Percentiles rank a stretch among this genome's conserved stretches.
phyloP scores from a whole-genome alignment of 1,284 basidiomycete species.

The Xanthoconium separans region DNA sequence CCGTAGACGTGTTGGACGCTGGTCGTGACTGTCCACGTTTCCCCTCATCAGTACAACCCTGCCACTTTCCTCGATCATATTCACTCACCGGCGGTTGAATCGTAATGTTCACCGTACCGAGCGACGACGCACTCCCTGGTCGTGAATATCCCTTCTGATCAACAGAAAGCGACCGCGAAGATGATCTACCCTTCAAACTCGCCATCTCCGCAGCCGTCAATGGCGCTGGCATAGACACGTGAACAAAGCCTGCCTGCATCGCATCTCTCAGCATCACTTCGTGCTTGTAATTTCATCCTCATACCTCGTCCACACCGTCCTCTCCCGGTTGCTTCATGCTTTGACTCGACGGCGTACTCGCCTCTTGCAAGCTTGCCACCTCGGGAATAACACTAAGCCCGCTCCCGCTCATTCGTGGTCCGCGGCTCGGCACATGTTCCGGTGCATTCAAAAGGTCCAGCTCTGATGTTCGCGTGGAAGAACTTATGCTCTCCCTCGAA shows the following conservation, averaged over 20 bases:
- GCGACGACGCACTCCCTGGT: constrained; percentile 30
- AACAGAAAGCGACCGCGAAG: constrained; percentile 24
- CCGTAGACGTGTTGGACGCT: constrained; percentile 28
- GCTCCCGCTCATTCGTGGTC: constrained; percentile 22
- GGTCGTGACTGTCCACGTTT: constrained; percentile 27
- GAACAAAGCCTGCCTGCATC: constrained; percentile 32
- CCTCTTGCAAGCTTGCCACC: constrained; percentile 30
- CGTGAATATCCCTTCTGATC: constrained; percentile 20
- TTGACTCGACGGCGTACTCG: constrained; percentile 15
- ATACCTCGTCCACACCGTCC: constrained; percentile 33
- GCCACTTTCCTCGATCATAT: neutral
- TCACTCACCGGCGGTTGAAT: constrained; percentile 32
- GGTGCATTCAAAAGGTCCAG: constrained; percentile 34
- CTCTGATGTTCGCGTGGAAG: constrained; percentile 35
- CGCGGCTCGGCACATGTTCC: constrained; percentile 21
- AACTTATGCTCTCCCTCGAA: constrained; percentile 31
- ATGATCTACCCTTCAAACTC: constrained; percentile 18
- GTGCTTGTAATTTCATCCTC: constrained; percentile 2
- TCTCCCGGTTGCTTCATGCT: constrained; percentile 17
- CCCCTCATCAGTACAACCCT: constrained; percentile 1
- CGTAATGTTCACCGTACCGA: constrained; percentile 34
- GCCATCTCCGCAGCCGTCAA: constrained; percentile 26
- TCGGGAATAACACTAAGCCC: constrained; percentile 31
- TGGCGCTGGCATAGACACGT: constrained; percentile 35
- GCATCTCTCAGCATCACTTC: constrained; percentile 6